Base-by-base conservation (phyloP, 148 eudicot genomes). In the Persicaria maculosa region DNA sequence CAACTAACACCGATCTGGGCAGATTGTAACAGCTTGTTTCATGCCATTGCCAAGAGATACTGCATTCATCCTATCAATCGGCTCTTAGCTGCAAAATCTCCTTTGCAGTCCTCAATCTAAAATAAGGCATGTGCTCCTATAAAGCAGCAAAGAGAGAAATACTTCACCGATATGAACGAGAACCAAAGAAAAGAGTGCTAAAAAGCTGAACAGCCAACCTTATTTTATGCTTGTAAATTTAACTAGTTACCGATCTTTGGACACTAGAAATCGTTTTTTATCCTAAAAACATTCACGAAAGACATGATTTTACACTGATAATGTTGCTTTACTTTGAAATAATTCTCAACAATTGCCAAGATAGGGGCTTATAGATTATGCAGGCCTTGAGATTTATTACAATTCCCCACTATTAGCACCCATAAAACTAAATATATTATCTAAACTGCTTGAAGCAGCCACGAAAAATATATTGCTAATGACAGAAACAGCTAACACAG, bases 91-190 rank as follows among this genome's bases (percentile, higher is more conserved):
- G 83, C 85, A 91, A 78, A 68, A 94, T 87, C 83, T 94, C 98
- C 85, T 90, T 94, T 19, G 88, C 97, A 19, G 96, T 94, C 78
- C 98, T 84, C 19, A 3, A 77, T 65, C 98, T 84, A 74, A 94
- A 94, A 85, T 94, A 94, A 61, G 90, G 93, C 98, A 94, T 94
- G 79, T 91, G 68, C 17, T 87, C 91, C 97, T 94, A 52, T 72
- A 73, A 78, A 58, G 17, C 70, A 65, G 47, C 14, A 20, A 62
- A 68, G 74, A 31, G 53, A 47, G 16, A 4, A 73, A 47, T 36
- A 0, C 17, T 65, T 48, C 9, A 48, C 52, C 11, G 2, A 48
- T 8, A 48, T 48, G 52, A 11, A 55, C n/a, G 31, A 44, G 58
- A 62, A 6, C 68, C 16, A 44, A 43, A 64, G 11, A 11, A 64